Conservation (phyloP, 1,284 basidiomycete genomes). For the Cryptococcus amylolentus region DNA sequence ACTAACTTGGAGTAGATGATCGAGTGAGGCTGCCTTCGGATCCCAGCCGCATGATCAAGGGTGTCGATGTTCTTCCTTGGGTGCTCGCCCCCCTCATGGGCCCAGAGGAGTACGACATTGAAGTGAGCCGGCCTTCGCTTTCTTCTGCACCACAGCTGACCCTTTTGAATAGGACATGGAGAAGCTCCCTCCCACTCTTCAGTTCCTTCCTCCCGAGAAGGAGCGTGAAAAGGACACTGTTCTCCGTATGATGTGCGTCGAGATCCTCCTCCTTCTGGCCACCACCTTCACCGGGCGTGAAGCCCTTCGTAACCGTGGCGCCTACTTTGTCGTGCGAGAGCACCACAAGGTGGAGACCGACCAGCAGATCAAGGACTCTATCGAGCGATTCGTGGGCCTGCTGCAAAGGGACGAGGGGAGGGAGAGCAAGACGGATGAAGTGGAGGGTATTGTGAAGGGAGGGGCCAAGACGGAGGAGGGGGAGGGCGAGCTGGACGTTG, state of each 20-base stretch:
- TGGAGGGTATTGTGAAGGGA: conserved; percentile 50
- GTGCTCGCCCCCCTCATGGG: conserved; percentile 89
- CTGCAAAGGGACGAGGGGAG: conserved; percentile 67
- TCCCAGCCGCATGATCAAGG: conserved; percentile 57
- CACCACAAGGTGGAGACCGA: conserved; percentile 76
- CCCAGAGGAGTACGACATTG: conserved; percentile 87
- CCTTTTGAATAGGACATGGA: conserved; percentile 70
- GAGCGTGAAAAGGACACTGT: conserved; percentile 74
- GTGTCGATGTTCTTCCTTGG: conserved; percentile 75
- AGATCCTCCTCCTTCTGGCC: conserved; percentile 82
- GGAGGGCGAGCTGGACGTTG: conserved; percentile 14
- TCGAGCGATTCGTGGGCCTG: conserved; percentile 69
- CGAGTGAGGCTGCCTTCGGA: conserved; percentile 46
- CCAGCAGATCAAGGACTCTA: conserved; percentile 67
- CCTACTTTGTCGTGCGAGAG: conserved; percentile 80
- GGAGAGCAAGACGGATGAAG: conserved; percentile 52
- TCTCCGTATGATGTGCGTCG: conserved; percentile 79
- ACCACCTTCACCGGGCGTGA: conserved; percentile 85
- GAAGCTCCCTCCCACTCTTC: conserved; percentile 73
- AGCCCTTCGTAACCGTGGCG: conserved; percentile 71
- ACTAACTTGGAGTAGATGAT: conserved; percentile 27
- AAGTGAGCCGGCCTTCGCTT: conserved; percentile 54
- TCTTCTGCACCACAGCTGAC: neutral
- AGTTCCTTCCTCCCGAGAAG: conserved; percentile 83
- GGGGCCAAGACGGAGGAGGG: conserved; percentile 29